Evolutionary conservation across 1,139 yeast genomes (phyloP).

Genomic region (Yamadazyma buinensis): DNA sequence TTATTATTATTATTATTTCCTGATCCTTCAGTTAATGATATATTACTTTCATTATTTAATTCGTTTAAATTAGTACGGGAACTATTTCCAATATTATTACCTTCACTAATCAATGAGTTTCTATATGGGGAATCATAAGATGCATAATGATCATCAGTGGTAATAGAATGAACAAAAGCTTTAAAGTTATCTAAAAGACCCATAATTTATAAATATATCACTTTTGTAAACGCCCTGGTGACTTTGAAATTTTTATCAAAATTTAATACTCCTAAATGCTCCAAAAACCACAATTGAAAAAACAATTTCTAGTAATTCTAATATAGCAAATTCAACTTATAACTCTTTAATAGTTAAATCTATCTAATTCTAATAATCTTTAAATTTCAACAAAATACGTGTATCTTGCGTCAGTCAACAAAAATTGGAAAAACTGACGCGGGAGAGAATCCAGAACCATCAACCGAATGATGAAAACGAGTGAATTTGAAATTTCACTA

Average conservation of each 20-base stretch:
- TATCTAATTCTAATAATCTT: no score
- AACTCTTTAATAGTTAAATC: no score
- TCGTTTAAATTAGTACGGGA: conserved; percentile 34
- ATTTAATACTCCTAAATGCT: no score
- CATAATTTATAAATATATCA: conserved; percentile 26
- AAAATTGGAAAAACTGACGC: not conserved
- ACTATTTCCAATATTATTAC: conserved; percentile 18
- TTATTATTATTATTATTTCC: conserved; percentile 14
- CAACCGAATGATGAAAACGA: no score
- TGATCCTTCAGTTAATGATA: conserved; percentile 19
- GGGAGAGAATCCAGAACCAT: no score
- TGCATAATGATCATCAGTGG: conserved; percentile 65
- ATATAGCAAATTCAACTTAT: no score
- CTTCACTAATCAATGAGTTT: conserved; percentile 21
- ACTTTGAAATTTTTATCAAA: no score
- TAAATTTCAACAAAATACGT: no score
- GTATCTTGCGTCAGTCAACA: not conserved
- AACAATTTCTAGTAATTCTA: no score
- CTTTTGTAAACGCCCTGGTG: no score
- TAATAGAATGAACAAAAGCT: conserved; percentile 56
- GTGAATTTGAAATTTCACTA: no score
- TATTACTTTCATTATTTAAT: conserved; percentile 24
- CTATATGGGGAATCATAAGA: conserved; percentile 49
- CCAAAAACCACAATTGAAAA: no score
- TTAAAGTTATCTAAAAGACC: conserved; percentile 43